Conservation (phyloP, 1,284 basidiomycete genomes). For the Melampsora larici-populina region DNA sequence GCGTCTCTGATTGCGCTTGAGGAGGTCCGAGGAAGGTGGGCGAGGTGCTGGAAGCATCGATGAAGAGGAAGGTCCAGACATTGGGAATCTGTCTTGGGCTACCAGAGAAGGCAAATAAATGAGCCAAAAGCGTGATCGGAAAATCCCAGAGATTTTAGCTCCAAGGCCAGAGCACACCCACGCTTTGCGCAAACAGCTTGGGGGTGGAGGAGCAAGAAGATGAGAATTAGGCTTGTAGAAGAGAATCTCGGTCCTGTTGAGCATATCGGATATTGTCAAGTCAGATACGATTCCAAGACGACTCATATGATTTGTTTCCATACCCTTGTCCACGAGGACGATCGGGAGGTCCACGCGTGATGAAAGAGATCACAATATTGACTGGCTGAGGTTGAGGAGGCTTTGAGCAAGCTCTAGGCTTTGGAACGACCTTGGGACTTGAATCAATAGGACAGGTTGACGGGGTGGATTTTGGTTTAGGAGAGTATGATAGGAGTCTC, state of each 20-base stretch:
- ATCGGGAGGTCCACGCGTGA: conserved; percentile 18
- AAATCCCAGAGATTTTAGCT: too few species aligned
- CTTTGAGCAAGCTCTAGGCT: background rate
- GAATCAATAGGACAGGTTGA: too few species aligned
- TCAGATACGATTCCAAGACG: background rate
- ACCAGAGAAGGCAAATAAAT: background rate
- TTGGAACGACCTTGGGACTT: background rate
- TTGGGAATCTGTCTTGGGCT: conserved; percentile 10
- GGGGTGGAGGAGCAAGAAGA: conserved; percentile 6
- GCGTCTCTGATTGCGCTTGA: background rate
- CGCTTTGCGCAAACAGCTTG: conserved; percentile 10
- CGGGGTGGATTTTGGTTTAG: background rate
- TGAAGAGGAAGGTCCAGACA: conserved; percentile 34
- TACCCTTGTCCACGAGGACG: conserved; percentile 27
- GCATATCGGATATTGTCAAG: background rate
- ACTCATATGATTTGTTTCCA: too few species aligned
- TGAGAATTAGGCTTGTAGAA: conserved; percentile 32
- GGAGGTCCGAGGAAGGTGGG: background rate
- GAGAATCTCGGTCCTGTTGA: conserved; percentile 28
- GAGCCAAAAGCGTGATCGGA: too few species aligned
- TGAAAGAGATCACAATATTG: conserved; percentile 41
- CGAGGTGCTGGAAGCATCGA: background rate
- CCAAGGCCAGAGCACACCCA: too few species aligned
- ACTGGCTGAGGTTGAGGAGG: background rate
- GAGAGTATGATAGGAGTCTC: background rate